Conservation (phyloP, 2,329 filamentous ascomycete genomes). For the Sclerotinia nivalis region DNA sequence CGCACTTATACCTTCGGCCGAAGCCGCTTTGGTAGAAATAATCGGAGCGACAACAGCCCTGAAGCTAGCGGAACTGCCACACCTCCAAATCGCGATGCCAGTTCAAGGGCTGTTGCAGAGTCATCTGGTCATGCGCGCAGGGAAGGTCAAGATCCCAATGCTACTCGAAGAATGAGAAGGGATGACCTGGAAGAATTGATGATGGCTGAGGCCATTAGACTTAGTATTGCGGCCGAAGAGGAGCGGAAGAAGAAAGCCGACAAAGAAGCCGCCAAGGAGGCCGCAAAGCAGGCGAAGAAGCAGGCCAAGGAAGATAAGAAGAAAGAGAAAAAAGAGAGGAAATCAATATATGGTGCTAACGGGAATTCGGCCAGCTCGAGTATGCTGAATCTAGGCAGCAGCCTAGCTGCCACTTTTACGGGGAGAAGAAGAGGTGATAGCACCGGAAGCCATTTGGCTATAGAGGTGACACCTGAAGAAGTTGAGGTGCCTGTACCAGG, state of each 20-base stretch:
- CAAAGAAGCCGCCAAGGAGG: conserved; percentile 74
- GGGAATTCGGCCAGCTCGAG: conserved; percentile 61
- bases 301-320: conserved; percentile 84
- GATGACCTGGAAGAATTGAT: conserved; percentile 96
- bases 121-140: conserved; percentile 34
- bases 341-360: conserved; percentile 48
- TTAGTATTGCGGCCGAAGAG: conserved; percentile 90
- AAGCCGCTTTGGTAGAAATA: conserved; percentile 38
- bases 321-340: conserved; percentile 57
- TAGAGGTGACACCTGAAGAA: conserved; percentile 55
- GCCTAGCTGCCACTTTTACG: conserved; percentile 30
- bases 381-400: conserved; percentile 55
- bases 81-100: conserved; percentile 32
- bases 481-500: conserved; percentile 37
- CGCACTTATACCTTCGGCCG: conserved; percentile 39
- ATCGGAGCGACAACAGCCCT: conserved; percentile 39
- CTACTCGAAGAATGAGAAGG: conserved; percentile 57
- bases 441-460: conserved; percentile 58
- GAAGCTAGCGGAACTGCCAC: conserved; percentile 39
- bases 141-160: conserved; percentile 41
- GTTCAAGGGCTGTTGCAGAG: conserved; percentile 35
- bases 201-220: conserved; percentile 93
- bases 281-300: conserved; percentile 80
- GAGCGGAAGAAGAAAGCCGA: conserved; percentile 85
- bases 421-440: conserved; percentile 61